phyloP scores from a whole-genome alignment of 306 rosid genomes.

The Arachis hypogaea region DNA sequence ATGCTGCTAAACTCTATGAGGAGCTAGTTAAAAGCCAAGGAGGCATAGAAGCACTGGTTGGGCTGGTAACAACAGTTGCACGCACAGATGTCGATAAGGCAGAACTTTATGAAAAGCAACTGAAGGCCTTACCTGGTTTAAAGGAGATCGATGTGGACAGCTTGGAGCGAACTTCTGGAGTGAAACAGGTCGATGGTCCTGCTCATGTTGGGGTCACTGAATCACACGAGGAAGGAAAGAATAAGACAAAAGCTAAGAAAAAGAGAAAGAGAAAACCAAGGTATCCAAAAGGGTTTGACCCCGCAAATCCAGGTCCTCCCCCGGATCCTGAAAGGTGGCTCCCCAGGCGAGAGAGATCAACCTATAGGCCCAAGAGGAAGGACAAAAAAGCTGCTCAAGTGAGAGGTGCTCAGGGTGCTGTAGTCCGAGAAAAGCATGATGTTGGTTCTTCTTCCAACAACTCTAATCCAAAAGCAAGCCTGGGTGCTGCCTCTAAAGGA shows the following conservation, averaged over 20 bases:
- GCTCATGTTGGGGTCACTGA: constrained; percentile 52
- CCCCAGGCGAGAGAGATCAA: constrained; percentile 94
- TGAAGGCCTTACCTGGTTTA: constrained; percentile 78
- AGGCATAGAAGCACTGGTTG: constrained; percentile 83
- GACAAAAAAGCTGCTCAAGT: constrained; percentile 99
- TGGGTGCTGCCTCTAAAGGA: constrained; percentile 62
- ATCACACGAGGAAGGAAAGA: constrained; percentile 73
- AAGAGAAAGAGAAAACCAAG: constrained; percentile 98
- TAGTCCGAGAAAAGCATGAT: constrained; percentile 81
- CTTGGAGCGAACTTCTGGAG: constrained; percentile 88
- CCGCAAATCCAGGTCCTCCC: constrained; percentile 94
- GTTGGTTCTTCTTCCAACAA: constrained; percentile 52
- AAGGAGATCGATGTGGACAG: constrained; percentile 82
- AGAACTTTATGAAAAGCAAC: constrained; percentile 81
- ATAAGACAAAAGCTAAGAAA: constrained; percentile 77
- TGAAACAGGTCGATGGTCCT: constrained; percentile 67
- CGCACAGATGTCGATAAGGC: constrained; percentile 84
- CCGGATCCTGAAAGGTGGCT: constrained; percentile 99
- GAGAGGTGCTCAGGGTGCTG: constrained; percentile 98
- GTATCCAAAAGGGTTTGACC: constrained; percentile 97
- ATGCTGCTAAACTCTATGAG: constrained; percentile 78
- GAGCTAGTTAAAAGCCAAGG: constrained; percentile 87
- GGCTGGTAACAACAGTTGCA: constrained; percentile 83
- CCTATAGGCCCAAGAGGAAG: constrained; percentile 93
- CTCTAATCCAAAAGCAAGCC: constrained; percentile 69